Base-by-base conservation (phyloP, 2,329 filamentous ascomycete species). In the Sarocladiaceae sp. region DNA sequence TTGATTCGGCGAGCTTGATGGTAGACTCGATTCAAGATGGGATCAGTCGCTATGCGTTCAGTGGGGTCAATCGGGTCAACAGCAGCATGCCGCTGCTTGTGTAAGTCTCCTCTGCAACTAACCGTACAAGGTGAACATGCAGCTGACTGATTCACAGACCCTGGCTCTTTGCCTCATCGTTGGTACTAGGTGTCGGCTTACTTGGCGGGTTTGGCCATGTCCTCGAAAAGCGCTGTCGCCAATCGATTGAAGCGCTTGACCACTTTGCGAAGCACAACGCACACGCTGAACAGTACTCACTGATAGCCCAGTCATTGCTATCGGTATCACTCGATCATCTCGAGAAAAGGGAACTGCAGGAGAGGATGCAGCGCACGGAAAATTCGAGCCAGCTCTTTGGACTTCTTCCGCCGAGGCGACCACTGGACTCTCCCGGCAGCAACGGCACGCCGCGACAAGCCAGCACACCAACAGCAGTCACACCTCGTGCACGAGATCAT, bases 1-100 rank as follows among this genome's bases (percentile, higher is more conserved):
- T 80, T 29, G 77, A 80, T 48, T 76, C 77, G 0, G 77, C 77
- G 1, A 76, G 74, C 47, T 56, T 80, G 23, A 78, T 80, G 75
- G 71, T 79, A 1, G 76, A 79, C 53, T 67, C 71, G 0, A 65
- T 79, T 4, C 56, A 73, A 11, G 71, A 73, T 28, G 61, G 78
- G 3, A 71, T 78, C 2, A 64, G 75, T 40, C 65, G 66, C 10
- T 67, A 69, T 0, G 52, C 68, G 6, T 58, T 48, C 44, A 33
- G 26, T 4, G 12, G 26, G 11, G 26, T 20, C 6, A 18, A 11
- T 48, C 25, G 44, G 15, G 33, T 78, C n/a, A 68, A 71, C n/a
- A 68, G 71, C 1, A 68, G 71, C 8, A 72, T 75, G 22, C 77
- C 77, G 0, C 60, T 80, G 15, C 64, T 79, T 20, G 74, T 79